phyloP scores from a whole-genome alignment of 176 grass and related monocot genomes.

The Alopecurus myosuroides region DNA sequence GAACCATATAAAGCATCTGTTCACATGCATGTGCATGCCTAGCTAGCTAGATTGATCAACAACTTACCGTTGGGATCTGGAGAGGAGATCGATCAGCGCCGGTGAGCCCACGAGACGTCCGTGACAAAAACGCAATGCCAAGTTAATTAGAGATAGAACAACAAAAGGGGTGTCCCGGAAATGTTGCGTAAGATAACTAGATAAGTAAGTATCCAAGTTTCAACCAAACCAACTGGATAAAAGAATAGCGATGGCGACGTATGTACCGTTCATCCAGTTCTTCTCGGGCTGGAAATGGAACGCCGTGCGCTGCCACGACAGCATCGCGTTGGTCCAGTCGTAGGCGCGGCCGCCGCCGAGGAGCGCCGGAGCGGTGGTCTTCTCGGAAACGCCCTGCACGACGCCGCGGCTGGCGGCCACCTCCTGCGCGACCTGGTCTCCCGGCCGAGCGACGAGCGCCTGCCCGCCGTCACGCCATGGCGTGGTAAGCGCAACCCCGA shows the following conservation, averaged over 20 bases:
- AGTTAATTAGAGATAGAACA: neutral
- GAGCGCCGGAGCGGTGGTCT: conserved; percentile 34
- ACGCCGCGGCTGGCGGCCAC: conserved; percentile 32
- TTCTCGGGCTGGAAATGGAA: conserved; percentile 82
- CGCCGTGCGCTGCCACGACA: conserved; percentile 79
- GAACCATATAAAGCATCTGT: conserved; percentile 3
- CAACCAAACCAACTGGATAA: neutral
- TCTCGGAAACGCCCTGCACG: conserved; percentile 73
- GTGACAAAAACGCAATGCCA: conserved; percentile 20
- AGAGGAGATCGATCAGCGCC: conserved; percentile 16
- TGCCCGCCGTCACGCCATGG: neutral
- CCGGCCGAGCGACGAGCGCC: neutral
- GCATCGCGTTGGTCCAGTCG: conserved; percentile 77
- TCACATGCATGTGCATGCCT: conserved; percentile 20
- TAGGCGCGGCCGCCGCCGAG: conserved; percentile 21
- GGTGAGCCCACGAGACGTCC: conserved; percentile 17
- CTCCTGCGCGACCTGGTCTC: neutral
- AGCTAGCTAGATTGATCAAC: neutral
- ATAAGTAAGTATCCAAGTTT: conserved; percentile 14
- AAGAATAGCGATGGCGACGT: neutral
- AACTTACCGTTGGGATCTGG: conserved; percentile 81
- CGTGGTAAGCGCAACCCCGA: neutral
- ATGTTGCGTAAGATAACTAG: neutral
- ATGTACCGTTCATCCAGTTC: conserved; percentile 95
- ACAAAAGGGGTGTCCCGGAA: too few relatives aligned